Conservation (phyloP, 805 yeast genomes). For the Teunomyces funiuensis region DNA sequence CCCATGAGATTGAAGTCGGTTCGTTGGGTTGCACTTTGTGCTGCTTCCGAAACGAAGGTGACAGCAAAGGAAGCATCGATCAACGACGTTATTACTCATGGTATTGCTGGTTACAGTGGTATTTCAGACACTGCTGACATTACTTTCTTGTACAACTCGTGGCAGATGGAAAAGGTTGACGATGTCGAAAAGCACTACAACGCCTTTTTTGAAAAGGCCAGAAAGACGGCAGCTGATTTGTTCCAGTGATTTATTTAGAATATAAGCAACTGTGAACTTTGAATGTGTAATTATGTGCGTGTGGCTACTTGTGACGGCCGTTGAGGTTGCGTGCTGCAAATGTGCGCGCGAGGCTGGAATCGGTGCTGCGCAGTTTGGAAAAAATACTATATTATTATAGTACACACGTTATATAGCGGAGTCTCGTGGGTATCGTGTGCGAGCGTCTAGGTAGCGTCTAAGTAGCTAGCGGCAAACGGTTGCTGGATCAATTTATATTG, state of each 20-base stretch:
- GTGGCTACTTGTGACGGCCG: no score
- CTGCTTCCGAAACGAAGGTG: not conserved
- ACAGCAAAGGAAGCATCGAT: not conserved
- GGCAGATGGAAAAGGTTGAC: not conserved
- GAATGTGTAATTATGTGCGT: no score
- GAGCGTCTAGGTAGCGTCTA: not conserved
- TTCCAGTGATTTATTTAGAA: no score
- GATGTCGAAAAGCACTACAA: not conserved
- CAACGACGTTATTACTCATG: not conserved
- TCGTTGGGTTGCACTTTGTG: not conserved
- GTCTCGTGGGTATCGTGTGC: no score
- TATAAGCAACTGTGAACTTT: no score
- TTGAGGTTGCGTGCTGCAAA: no score
- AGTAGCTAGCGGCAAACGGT: not conserved
- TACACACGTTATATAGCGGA: no score
- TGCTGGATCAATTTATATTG: slow-evolving; percentile 13
- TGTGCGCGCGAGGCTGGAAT: no score
- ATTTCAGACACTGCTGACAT: not conserved
- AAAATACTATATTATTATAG: no score
- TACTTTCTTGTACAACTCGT: not conserved
- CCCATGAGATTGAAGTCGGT: not conserved
- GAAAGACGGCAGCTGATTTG: not conserved
- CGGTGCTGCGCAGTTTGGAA: no score
- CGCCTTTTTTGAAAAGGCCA: not conserved
- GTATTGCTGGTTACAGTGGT: not conserved